phyloP scores from a whole-genome alignment of 805 yeast species.

The Saccharomyces kudriavzevii region DNA sequence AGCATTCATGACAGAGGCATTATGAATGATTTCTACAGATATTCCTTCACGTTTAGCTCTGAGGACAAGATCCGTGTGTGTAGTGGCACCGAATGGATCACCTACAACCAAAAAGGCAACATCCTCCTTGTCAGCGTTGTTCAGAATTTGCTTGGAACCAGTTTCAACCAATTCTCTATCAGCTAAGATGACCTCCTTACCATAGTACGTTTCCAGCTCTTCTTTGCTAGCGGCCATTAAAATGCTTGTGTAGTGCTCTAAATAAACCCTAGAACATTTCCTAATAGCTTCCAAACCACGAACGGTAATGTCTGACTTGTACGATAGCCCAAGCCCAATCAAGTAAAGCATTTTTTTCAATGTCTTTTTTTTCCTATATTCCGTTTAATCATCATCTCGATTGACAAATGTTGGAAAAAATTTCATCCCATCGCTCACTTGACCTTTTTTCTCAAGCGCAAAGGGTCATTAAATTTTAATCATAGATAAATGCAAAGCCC shows the following conservation, averaged over 20 bases:
- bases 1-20: conserved; percentile 96
- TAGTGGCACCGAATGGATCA: conserved; percentile 96
- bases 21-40: conserved; percentile 75
- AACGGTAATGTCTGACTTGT: conserved; percentile 85
- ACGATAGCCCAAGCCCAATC: conserved; percentile 85
- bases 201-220: conserved; percentile 75
- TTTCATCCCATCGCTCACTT: background rate
- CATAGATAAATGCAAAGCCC: background rate
- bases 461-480: background rate
- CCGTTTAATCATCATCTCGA: background rate
- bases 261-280: conserved; percentile 79
- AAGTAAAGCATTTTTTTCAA: conserved; percentile 63
- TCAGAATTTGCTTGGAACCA: conserved; percentile 76
- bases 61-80: conserved; percentile 88
- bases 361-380: background rate
- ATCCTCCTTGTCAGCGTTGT: conserved; percentile 69
- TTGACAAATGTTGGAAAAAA: background rate
- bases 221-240: conserved; percentile 83
- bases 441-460: background rate
- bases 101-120: conserved; percentile 95
- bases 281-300: conserved; percentile 83
- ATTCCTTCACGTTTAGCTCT: conserved; percentile 83
- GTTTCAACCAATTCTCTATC: conserved; percentile 92
- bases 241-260: conserved; percentile 93
- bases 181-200: conserved; percentile 76